Percentiles rank a stretch among this genome's conserved stretches.
These are phyloP conservation scores for Lentinula edodes DNA, from an alignment of 768 basidiomycete species.

Conservation along the genomic window DNA sequence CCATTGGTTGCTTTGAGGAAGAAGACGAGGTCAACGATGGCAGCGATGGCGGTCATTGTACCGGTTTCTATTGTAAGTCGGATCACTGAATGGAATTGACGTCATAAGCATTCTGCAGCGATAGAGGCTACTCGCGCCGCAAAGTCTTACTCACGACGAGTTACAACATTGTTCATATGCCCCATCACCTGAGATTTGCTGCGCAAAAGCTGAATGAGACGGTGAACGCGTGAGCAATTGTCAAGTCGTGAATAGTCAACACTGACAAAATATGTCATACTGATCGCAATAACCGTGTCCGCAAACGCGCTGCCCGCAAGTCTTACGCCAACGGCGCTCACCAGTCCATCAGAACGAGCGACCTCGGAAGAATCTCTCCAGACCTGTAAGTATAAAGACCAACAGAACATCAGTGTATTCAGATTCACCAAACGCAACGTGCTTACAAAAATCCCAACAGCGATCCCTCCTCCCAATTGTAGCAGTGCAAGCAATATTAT, in stretches of 20 bases:
- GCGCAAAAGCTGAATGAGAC: constrained; percentile 6
- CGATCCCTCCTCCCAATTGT: constrained; percentile 10
- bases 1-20: constrained; percentile 3
- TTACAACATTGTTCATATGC: constrained; percentile 6
- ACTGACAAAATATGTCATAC: constrained; percentile 12
- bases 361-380: constrained; percentile 1
- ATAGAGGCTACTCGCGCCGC: too few species aligned
- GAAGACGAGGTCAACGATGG: constrained; percentile 12
- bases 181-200: constrained; percentile 1
- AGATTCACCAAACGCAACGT: neutral
- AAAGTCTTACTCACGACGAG: constrained; percentile 7
- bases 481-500: constrained; percentile 10
- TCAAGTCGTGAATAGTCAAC: neutral
- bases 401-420: neutral
- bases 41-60: constrained; percentile 9
- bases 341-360: constrained; percentile 1
- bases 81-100: constrained; percentile 3
- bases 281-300: constrained; percentile 11
- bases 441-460: constrained; percentile 8
- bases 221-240: neutral
- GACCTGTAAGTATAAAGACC: constrained; percentile 1
- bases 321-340: constrained; percentile 9
- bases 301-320: constrained; percentile 7
- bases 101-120: neutral
- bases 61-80: constrained; percentile 12